A percentile compares a stretch with the other conserved stretches of the same genome.
These are phyloP conservation scores for Pythium myriotylum DNA, from an alignment of 352 stramenopile genomes.

Conservation along the genomic window DNA sequence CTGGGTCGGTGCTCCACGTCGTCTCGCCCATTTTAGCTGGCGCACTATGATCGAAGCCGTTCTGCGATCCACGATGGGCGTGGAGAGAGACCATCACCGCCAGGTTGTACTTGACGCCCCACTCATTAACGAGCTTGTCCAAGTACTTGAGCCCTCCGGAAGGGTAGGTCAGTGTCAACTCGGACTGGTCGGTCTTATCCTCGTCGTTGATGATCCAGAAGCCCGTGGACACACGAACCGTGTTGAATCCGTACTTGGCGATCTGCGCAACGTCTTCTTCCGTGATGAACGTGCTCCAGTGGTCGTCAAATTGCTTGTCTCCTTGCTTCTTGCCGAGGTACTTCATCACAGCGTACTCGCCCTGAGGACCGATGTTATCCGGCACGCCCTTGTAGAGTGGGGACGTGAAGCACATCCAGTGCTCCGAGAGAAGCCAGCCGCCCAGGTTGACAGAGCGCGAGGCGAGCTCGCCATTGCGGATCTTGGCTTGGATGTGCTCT, in stretches of 20 bases:
- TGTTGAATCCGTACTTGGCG: conserved; percentile 35
- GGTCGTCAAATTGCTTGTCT: conserved; percentile 41
- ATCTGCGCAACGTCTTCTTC: conserved; percentile 51
- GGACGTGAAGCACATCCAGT: conserved; percentile 58
- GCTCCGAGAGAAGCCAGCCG: conserved; percentile 33
- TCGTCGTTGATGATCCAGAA: conserved; percentile 60
- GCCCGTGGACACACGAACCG: conserved; percentile 37
- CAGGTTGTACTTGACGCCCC: conserved; percentile 55
- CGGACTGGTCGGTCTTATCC: neutral
- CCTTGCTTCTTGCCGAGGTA: conserved; percentile 25
- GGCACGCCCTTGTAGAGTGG: conserved; percentile 60
- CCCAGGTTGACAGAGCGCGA: conserved; percentile 36
- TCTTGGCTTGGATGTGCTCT: conserved; percentile 33
- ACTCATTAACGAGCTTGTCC: conserved; percentile 52
- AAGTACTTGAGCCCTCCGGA: conserved; percentile 44
- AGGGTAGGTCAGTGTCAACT: conserved; percentile 20
- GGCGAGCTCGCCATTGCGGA: conserved; percentile 26
- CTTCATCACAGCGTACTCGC: conserved; percentile 27
- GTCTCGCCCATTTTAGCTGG: conserved; percentile 13
- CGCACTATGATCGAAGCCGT: conserved; percentile 55
- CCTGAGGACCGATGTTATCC: conserved; percentile 32
- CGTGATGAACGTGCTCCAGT: conserved; percentile 62
- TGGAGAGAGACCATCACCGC: conserved; percentile 64
- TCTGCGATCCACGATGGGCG: conserved; percentile 59
- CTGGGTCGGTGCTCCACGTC: conserved; percentile 33